Conservation (phyloP, 257 asterid genomes). For the Primulina huaijiensis region DNA sequence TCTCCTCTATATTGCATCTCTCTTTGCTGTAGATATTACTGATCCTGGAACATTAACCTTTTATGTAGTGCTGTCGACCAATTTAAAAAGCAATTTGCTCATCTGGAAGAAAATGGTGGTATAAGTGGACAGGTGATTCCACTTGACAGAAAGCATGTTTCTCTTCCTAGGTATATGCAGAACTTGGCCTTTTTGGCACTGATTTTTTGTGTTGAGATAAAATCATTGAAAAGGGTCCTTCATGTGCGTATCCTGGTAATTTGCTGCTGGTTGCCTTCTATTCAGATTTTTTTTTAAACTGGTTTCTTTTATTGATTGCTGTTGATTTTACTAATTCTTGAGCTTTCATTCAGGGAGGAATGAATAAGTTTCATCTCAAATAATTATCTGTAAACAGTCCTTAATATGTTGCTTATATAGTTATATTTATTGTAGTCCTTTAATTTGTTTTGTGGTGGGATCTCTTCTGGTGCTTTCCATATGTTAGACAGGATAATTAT, state of each 20-base stretch:
- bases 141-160: constrained; percentile 69
- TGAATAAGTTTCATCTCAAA: background rate
- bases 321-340: background rate
- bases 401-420: background rate
- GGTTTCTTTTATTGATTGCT: background rate
- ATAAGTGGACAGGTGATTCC: constrained; percentile 54
- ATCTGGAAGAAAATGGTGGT: constrained; percentile 71
- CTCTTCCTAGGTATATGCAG: constrained; percentile 70
- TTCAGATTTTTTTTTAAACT: background rate
- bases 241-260: background rate
- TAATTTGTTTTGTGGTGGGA: no score
- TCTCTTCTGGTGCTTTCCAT: background rate
- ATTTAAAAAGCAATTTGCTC: constrained; percentile 69
- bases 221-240: background rate
- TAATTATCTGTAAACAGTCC: background rate
- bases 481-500: background rate
- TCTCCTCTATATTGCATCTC: background rate
- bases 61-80: constrained; percentile 69
- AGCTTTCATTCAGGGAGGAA: background rate
- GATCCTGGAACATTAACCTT: constrained; percentile 17
- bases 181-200: background rate
- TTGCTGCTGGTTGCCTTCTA: background rate
- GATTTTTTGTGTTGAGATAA: background rate
- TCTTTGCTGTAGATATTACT: constrained; percentile 19
- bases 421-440: no score